Conservation (phyloP, 1,139 yeast genomes). For the Pichia sp. region DNA sequence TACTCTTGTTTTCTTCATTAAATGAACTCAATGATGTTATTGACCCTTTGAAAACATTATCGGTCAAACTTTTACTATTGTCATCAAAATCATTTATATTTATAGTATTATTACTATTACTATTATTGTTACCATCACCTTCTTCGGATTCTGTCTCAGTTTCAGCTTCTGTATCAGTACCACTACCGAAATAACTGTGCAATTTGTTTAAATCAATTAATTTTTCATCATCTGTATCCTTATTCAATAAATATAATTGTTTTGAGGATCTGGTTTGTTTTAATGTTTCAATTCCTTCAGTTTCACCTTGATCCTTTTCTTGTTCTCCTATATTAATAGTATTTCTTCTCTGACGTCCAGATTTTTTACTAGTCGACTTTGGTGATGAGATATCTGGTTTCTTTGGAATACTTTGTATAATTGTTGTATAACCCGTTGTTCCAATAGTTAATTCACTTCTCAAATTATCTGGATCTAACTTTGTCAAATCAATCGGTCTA, state of each 20-base stretch:
- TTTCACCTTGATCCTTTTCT: slow-evolving; percentile 5
- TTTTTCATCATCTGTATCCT: slow-evolving; percentile 19
- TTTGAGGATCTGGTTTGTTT: slow-evolving; percentile 26
- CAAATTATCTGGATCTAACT: slow-evolving; percentile 23
- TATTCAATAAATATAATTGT: slow-evolving; percentile 23
- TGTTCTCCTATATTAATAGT: slow-evolving; percentile 22
- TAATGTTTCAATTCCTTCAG: slow-evolving; percentile 13
- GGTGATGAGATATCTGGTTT: slow-evolving; percentile 2
- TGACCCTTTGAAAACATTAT: slow-evolving; percentile 14
- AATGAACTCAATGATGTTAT: slow-evolving; percentile 18
- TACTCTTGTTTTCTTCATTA: slow-evolving; percentile 17
- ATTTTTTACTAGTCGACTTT: not conserved
- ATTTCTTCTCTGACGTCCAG: slow-evolving; percentile 24
- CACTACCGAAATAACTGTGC: slow-evolving; percentile 25
- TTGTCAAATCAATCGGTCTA: slow-evolving; percentile 24
- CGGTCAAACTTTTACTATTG: slow-evolving; percentile 2
- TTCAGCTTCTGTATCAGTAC: slow-evolving; percentile 15
- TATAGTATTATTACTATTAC: slow-evolving; percentile 1
- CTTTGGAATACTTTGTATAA: slow-evolving; percentile 20
- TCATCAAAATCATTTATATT: slow-evolving; percentile 7
- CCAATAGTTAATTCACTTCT: slow-evolving; percentile 22
- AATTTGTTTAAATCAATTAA: slow-evolving; percentile 25
- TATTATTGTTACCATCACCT: slow-evolving; percentile 4
- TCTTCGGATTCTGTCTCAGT: slow-evolving; percentile 4
- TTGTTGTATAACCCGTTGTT: slow-evolving; percentile 16